These are phyloP conservation scores for Trichoderma brevicompactum DNA, from an alignment of 2,329 filamentous ascomycete species.

Conservation along the genomic window DNA sequence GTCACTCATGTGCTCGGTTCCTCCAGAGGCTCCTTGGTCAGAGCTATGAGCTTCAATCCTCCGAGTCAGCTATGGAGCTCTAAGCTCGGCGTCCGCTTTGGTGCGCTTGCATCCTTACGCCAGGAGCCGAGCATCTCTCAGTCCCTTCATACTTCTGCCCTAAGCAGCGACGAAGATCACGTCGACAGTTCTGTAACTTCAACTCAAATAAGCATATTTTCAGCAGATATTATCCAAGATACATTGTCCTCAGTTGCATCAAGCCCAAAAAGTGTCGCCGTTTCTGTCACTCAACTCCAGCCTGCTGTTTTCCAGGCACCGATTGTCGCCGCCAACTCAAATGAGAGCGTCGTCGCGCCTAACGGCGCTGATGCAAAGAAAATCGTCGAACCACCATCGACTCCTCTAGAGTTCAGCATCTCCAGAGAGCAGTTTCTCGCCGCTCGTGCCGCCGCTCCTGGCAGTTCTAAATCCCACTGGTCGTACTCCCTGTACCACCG, in stretches of 20 bases:
- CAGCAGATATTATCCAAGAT: not conserved
- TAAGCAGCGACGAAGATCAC: not conserved
- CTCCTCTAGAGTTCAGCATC: slow-evolving; percentile 40
- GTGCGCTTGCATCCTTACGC: slow-evolving; percentile 34
- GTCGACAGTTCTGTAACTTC: not conserved
- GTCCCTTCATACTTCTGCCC: slow-evolving; percentile 33
- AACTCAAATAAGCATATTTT: not conserved
- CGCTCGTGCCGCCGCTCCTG: slow-evolving; percentile 53
- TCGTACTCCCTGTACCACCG: slow-evolving; percentile 69
- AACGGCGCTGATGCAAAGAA: not conserved
- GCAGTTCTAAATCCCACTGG: slow-evolving; percentile 64
- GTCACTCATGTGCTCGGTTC: slow-evolving; percentile 1
- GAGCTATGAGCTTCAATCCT: slow-evolving; percentile 28
- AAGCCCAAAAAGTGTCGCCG: not conserved
- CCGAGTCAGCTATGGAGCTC: slow-evolving; percentile 39
- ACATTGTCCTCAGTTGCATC: not conserved
- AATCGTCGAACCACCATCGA: slow-evolving; percentile 35
- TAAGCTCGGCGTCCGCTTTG: slow-evolving; percentile 40
- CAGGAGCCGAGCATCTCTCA: slow-evolving; percentile 37
- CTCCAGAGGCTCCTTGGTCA: slow-evolving; percentile 21
- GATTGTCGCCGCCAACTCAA: not conserved
- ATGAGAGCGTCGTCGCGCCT: not conserved
- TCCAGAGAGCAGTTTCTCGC: slow-evolving; percentile 40
- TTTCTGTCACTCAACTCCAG: not conserved
- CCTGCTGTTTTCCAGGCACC: not conserved